Evolutionary conservation across 176 grass and related monocot species (phyloP).

Genomic region (Triticum dicoccoides): DNA sequence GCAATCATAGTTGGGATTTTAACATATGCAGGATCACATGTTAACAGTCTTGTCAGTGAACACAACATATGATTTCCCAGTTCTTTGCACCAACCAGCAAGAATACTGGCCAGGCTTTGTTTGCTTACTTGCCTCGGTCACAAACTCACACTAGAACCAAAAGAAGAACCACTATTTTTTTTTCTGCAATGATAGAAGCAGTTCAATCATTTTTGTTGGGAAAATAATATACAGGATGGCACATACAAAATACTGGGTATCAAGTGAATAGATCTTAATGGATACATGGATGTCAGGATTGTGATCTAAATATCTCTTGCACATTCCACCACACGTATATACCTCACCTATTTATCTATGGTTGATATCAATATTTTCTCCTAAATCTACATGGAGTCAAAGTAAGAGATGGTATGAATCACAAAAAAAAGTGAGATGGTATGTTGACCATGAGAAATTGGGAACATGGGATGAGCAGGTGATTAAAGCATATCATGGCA

Average conservation of each 20-base stretch:
- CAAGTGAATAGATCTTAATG: not conserved
- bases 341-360: not conserved
- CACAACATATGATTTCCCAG: not conserved
- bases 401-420: not conserved
- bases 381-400: not conserved
- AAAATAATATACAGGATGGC: not conserved
- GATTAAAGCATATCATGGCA: conserved; percentile 1
- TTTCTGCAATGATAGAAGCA: not conserved
- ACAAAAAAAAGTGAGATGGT: not conserved
- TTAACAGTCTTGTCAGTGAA: conserved; percentile 16
- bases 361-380: not conserved
- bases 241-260: not conserved
- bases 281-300: conserved; percentile 7
- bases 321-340: not conserved
- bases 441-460: conserved; percentile 16
- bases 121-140: not conserved
- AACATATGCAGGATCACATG: not conserved
- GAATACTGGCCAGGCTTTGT: not conserved
- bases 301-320: not conserved
- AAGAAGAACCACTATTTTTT: not conserved
- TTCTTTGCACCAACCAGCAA: not conserved
- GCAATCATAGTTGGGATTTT: not conserved
- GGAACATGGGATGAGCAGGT: not conserved
- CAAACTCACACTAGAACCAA: not conserved
- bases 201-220: not conserved